Evolutionary conservation across 306 rosid genomes (phyloP).

Genomic region (Sophora flavescens): DNA sequence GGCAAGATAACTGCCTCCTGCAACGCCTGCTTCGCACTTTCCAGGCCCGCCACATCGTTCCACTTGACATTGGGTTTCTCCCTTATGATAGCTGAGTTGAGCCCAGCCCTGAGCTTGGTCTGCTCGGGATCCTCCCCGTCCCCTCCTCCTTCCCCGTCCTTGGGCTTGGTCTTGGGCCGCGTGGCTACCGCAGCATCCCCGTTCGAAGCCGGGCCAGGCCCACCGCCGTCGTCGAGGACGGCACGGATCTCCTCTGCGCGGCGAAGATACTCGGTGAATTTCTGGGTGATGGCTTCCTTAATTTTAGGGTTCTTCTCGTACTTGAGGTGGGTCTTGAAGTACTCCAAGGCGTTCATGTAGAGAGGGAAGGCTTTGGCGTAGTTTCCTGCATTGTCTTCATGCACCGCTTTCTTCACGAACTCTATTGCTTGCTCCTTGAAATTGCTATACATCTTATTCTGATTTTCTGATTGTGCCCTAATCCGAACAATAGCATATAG

Average conservation of each 20-base stretch:
- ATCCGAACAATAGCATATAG: conserved; percentile 41
- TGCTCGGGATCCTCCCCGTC: conserved; percentile 95
- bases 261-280: conserved; percentile 92
- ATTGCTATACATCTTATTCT: conserved; percentile 85
- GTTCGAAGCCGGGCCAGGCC: conserved; percentile 80
- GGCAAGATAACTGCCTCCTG: conserved; percentile 98
- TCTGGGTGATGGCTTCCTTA: conserved; percentile 94
- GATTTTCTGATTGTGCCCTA: background rate
- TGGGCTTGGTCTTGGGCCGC: conserved; percentile 88
- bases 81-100: conserved; percentile 88
- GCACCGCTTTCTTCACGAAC: conserved; percentile 95
- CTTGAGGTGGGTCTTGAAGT: conserved; percentile 92
- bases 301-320: conserved; percentile 98
- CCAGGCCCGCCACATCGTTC: conserved; percentile 97
- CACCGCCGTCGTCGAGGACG: conserved; percentile 92
- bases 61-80: conserved; percentile 97
- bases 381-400: conserved; percentile 87
- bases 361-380: conserved; percentile 91
- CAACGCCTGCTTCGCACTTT: conserved; percentile 94
- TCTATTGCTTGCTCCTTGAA: conserved; percentile 99
- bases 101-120: conserved; percentile 84
- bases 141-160: conserved; percentile 75
- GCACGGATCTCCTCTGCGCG: conserved; percentile 99
- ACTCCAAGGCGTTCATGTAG: conserved; percentile 96
- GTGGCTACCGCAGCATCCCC: conserved; percentile 95